phyloP scores from a whole-genome alignment of 495 filamentous ascomycete species.

The Cenococcum geophilum region DNA sequence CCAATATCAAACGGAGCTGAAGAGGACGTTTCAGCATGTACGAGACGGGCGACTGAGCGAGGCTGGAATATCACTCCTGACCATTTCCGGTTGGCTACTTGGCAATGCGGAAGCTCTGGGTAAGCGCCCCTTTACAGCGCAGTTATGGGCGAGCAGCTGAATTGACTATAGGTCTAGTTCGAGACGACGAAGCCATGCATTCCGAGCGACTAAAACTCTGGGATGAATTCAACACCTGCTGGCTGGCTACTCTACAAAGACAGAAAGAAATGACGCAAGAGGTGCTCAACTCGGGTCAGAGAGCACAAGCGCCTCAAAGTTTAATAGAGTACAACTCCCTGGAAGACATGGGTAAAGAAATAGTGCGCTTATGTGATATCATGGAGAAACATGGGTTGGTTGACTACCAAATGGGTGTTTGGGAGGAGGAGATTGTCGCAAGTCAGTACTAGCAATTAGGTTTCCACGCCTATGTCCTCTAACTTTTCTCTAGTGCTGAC shows the following conservation, averaged over 20 bases:
- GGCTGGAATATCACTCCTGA: slow-evolving; percentile 65
- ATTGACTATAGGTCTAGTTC: slow-evolving; percentile 53
- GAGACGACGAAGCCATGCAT: slow-evolving; percentile 68
- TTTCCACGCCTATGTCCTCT: not conserved
- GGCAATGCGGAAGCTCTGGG: slow-evolving; percentile 75
- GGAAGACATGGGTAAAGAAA: slow-evolving; percentile 71
- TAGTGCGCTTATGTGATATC: slow-evolving; percentile 75
- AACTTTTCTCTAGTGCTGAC: slow-evolving; percentile 19
- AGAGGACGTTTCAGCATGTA: slow-evolving; percentile 68
- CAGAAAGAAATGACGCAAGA: slow-evolving; percentile 71
- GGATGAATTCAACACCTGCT: slow-evolving; percentile 92
- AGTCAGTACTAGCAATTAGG: slow-evolving; percentile 14
- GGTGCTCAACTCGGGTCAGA: slow-evolving; percentile 53
- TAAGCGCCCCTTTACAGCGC: slow-evolving; percentile 43
- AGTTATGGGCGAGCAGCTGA: slow-evolving; percentile 26
- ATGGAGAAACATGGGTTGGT: slow-evolving; percentile 86
- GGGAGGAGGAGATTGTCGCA: slow-evolving; percentile 82
- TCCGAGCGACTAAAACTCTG: slow-evolving; percentile 72
- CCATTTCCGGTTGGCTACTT: slow-evolving; percentile 80
- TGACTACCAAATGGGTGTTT: slow-evolving; percentile 94
- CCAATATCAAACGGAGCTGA: slow-evolving; percentile 66
- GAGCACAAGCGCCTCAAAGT: slow-evolving; percentile 54
- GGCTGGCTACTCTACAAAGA: slow-evolving; percentile 79
- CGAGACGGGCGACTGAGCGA: slow-evolving; percentile 65
- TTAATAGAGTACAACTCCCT: slow-evolving; percentile 63